Evolutionary conservation across 2,329 filamentous ascomycete species (phyloP), one percentile per base, ranked within the genome.

Genomic region (Penicillium sp.): DNA sequence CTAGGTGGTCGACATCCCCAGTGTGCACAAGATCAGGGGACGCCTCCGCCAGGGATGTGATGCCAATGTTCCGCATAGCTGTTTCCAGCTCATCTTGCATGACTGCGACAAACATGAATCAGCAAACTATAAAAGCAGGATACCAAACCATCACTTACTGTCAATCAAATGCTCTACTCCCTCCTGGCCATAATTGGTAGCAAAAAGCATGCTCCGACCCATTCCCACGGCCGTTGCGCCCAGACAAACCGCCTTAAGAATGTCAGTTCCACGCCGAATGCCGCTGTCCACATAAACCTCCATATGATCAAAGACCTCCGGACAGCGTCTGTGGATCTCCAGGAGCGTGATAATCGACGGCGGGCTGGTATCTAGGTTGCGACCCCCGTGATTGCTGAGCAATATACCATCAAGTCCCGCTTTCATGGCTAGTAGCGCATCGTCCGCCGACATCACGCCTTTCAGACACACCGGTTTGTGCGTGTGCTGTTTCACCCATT

Each of bases 371-470:
- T 85, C 82, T 1, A 83, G 71, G 1, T 81, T 80, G 29, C 83
- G 72, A 3, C 83, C 83, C 18, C 83, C 82, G 52, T 85, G 83
- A 57, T 85, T 86, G 56, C 79, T 82, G 34, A 86, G 60, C 54
- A 83, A 67, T 45, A 85, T 80, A 1, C 82, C 82, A 54, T 82
- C 77, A 46, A 80, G 72, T 0, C 80, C 81, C 51, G 75, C 68
- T 42, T 79, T 68, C 51, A 79, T 75, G 0, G 82, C 82, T 37
- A 75, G 62, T 15, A 74, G 74, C 0, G 82, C 82, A 62, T 86
- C 82, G 29, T 80, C 80, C 0, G 80, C 81, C 21, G 74, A 79
- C 72, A 83, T 82, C 3, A 85, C 76, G 0, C 82, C 82, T 65
- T 85, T 85, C 29, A 84, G 58, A 49, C 83, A 78, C n/a, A 85